These are phyloP conservation scores for Microdochium trichocladiopsis DNA, from an alignment of 2,329 filamentous ascomycete species.

Conservation along the genomic window DNA sequence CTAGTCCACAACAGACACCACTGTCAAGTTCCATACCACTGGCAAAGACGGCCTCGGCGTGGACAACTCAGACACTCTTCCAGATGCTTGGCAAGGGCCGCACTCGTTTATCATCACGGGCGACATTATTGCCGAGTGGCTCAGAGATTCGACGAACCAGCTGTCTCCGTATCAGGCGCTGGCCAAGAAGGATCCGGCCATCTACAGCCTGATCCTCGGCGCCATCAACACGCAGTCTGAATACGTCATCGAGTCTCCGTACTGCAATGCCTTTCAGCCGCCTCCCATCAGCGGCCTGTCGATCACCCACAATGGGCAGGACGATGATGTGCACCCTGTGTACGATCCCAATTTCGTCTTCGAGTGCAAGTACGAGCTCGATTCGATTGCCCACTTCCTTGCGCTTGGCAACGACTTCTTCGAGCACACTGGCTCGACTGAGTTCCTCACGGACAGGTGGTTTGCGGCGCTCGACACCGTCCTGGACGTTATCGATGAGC, in stretches of 20 bases:
- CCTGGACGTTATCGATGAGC: constrained; percentile 66
- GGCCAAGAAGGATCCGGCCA: constrained; percentile 70
- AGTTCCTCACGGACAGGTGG: constrained; percentile 76
- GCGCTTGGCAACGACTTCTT: constrained; percentile 81
- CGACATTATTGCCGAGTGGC: constrained; percentile 89
- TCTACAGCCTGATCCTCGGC: constrained; percentile 77
- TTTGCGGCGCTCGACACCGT: constrained; percentile 68
- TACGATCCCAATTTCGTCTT: constrained; percentile 86
- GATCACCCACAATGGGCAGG: constrained; percentile 69
- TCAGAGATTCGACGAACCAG: constrained; percentile 91
- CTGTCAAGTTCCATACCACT: constrained; percentile 77
- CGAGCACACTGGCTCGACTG: constrained; percentile 67
- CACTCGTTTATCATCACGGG: constrained; percentile 93
- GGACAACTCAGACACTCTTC: constrained; percentile 20
- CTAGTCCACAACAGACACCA: constrained; percentile 77
- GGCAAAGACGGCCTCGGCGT: constrained; percentile 26
- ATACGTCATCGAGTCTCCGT: constrained; percentile 89
- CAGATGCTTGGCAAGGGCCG: constrained; percentile 60
- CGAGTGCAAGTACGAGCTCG: constrained; percentile 98
- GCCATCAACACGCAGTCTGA: constrained; percentile 96
- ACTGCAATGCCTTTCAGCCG: constrained; percentile 98
- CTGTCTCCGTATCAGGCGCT: constrained; percentile 82
- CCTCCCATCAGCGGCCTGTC: constrained; percentile 73
- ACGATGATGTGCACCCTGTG: constrained; percentile 75
- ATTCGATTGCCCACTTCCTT: constrained; percentile 89